Evolutionary conservation across 768 basidiomycete genomes (phyloP).

Genomic region (Myochromella boudieri): DNA sequence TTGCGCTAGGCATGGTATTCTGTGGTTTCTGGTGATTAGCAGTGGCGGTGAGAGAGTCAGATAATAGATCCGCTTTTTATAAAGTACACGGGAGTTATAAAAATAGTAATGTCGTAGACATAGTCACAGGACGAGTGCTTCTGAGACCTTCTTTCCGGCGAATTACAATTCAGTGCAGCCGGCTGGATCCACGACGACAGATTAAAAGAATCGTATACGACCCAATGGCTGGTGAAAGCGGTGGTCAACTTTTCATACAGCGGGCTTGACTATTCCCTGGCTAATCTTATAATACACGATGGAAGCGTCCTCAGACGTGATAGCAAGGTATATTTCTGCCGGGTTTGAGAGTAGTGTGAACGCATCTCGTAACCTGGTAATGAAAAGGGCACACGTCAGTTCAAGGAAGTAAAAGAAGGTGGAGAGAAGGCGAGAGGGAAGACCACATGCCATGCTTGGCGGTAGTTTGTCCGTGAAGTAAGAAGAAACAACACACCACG

Average conservation of each 20-base stretch:
- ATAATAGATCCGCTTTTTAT: too few relatives aligned
- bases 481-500: slow-evolving; percentile 42
- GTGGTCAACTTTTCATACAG: slow-evolving; percentile 50
- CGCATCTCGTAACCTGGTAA: slow-evolving; percentile 55
- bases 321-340: slow-evolving; percentile 61
- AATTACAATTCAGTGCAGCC: not conserved
- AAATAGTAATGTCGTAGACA: too few relatives aligned
- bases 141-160: too few relatives aligned
- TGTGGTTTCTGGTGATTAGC: not conserved
- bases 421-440: not conserved
- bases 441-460: not conserved
- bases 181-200: not conserved
- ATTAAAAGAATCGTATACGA: not conserved
- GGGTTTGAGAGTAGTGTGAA: slow-evolving; percentile 51
- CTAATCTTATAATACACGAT: slow-evolving; percentile 85
- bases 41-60: not conserved
- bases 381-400: not conserved
- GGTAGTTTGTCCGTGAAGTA: not conserved
- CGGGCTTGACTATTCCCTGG: slow-evolving; percentile 74
- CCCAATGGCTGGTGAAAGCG: too few relatives aligned
- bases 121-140: too few relatives aligned
- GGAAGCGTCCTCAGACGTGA: slow-evolving; percentile 76
- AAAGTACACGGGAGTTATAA: too few relatives aligned
- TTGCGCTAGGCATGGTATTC: not conserved
- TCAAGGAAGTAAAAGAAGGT: not conserved